Conservation (phyloP, 2,329 filamentous ascomycete genomes). For the Talaromyces sp. region DNA sequence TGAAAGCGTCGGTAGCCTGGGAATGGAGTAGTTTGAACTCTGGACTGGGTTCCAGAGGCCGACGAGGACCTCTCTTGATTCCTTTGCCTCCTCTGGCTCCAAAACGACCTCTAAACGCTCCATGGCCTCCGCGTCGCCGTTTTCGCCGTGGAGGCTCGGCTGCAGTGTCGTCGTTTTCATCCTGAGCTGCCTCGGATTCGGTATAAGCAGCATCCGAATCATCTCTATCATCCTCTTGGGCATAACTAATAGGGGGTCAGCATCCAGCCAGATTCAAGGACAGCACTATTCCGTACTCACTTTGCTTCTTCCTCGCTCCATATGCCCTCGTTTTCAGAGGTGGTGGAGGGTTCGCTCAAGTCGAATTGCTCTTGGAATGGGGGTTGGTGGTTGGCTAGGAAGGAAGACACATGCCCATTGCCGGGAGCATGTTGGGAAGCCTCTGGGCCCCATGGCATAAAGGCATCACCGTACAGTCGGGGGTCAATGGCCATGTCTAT, state of each 20-base stretch:
- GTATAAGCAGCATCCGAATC: conserved; percentile 13
- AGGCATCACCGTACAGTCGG: conserved; percentile 8
- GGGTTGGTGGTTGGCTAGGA: conserved; percentile 1
- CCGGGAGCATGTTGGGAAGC: neutral
- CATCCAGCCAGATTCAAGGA: neutral
- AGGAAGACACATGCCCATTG: too few species aligned
- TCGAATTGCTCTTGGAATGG: conserved; percentile 10
- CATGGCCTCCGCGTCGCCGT: conserved; percentile 27
- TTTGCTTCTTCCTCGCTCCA: neutral
- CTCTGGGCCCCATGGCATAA: neutral
- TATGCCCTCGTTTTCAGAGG: conserved; percentile 7
- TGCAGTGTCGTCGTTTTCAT: conserved; percentile 13
- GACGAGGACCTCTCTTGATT: conserved; percentile 42
- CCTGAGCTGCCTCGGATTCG: neutral
- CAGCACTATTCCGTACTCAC: neutral
- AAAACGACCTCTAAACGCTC: conserved; percentile 32
- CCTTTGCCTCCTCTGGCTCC: conserved; percentile 41
- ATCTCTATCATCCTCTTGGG: neutral
- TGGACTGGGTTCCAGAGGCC: conserved; percentile 42
- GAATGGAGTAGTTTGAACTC: conserved; percentile 47
- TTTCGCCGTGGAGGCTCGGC: conserved; percentile 23
- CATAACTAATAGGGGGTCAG: neutral
- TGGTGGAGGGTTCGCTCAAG: conserved; percentile 2
- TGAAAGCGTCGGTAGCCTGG: conserved; percentile 45
- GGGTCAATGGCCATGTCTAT: conserved; percentile 11